Evolutionary conservation across 140 eudicot genomes (phyloP), one percentile per base, ranked within the genome.

Genomic region (Oenanthe javanica): DNA sequence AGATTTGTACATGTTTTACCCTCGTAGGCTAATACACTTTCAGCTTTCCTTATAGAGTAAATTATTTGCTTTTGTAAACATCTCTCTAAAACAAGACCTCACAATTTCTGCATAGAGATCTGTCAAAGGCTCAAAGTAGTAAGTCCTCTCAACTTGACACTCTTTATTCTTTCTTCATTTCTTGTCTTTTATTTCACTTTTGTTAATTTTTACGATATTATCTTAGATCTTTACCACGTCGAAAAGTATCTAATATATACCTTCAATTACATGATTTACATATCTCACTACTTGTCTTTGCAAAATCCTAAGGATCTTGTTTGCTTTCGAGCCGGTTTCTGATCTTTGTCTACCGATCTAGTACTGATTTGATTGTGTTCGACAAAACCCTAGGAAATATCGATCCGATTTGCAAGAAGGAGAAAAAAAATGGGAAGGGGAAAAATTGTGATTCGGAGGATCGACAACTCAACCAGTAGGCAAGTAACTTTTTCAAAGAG

Each of bases 101-200:
- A 27, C 73, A 67, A 66, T 66, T 66, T 67, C 46, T 67, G 21
- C 21, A 67, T 67, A 31, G 73, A 67, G 73, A 67, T 67, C 73
- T 67, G 73, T 67, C 73, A 67, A 67, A 67, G 46, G 46, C 73
- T 67, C 73, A 67, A 67, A 67, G 73, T 67, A 67, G 73, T 67
- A 67, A 67, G 73, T 21, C 73, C 73, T 67, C 73, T 67, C 73
- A 67, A 67, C 45, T 67, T 25, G 45, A 15, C 73, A 67, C 46
- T 67, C 45, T 4, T 61, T 23, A 38, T 61, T 61, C 70, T 61
- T 61, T 61, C 70, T 61, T 61, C 70, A 61, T 67, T 67, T 67
- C 73, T 67, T 67, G 73, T 67, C 73, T 67, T 67, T 21, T 10
- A 16, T 67, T 67, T 67, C 43, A 9, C 73, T 67, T 67, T 67